Evolutionary conservation across 1,139 yeast species (phyloP).

Genomic region (Pichia inconspicua): DNA sequence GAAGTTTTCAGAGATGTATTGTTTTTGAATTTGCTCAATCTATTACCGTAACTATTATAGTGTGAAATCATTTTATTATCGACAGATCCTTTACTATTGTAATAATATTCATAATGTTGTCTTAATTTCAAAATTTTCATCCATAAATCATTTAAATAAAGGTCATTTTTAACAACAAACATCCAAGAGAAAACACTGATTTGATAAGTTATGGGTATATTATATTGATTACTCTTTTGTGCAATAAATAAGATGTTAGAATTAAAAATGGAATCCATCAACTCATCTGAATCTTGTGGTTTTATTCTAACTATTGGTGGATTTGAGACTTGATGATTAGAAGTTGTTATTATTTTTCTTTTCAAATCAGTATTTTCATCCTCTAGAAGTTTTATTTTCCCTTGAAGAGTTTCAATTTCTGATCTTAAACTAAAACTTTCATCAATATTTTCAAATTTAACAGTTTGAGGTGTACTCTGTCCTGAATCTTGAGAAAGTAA

Average conservation of each 20-base stretch:
- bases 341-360: conserved; percentile 2
- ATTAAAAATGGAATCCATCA: conserved; percentile 37
- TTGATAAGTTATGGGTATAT: conserved; percentile 38
- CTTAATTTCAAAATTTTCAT: conserved; percentile 42
- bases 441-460: not conserved
- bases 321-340: not conserved
- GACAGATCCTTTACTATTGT: conserved; percentile 24
- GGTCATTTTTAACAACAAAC: conserved; percentile 46
- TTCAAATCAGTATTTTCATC: conserved; percentile 22
- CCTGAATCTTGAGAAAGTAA: conserved; percentile 7
- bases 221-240: conserved; percentile 31
- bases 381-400: conserved; percentile 24
- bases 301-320: not conserved
- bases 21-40: conserved; percentile 19
- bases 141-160: conserved; percentile 43
- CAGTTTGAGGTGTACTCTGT: not conserved
- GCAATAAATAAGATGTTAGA: conserved; percentile 45
- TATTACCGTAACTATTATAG: conserved; percentile 25
- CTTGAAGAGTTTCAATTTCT: conserved; percentile 17
- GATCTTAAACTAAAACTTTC: conserved; percentile 1
- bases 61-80: conserved; percentile 22
- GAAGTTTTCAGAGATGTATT: conserved; percentile 10
- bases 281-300: conserved; percentile 17
- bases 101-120: conserved; percentile 34
- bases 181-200: conserved; percentile 46